A percentile compares a stretch with the other conserved stretches of the same genome.
Conservation (phyloP, 345 rosid genomes). For the Salix udensis region DNA sequence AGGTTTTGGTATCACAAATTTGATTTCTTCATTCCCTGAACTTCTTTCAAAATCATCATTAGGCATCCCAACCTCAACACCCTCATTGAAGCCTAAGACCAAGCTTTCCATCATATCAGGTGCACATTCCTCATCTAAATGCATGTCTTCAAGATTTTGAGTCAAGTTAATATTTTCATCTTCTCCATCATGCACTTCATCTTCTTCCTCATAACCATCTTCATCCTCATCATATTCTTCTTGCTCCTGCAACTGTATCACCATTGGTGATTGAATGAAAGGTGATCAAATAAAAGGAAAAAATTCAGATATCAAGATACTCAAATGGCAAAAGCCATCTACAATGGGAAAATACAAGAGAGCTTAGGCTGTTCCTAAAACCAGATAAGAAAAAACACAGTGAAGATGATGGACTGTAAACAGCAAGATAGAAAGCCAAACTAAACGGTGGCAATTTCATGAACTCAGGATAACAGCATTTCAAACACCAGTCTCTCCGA, state of each 20-base stretch:
- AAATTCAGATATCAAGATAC: background rate
- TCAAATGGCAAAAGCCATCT: background rate
- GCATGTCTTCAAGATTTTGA: constrained; percentile 55
- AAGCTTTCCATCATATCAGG: constrained; percentile 45
- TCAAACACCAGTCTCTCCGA: background rate
- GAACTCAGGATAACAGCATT: background rate
- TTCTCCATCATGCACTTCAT: constrained; percentile 68
- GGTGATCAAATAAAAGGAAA: background rate
- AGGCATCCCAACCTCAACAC: constrained; percentile 77
- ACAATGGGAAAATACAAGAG: background rate
- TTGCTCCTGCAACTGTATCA: constrained; percentile 59
- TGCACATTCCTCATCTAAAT: constrained; percentile 56
- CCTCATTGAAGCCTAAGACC: constrained; percentile 86
- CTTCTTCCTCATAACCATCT: constrained; percentile 81
- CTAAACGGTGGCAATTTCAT: background rate
- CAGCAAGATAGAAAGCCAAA: too few relatives aligned
- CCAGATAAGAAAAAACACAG: background rate
- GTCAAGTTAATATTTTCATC: constrained; percentile 52
- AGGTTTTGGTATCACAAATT: constrained; percentile 37
- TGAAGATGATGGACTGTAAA: background rate
- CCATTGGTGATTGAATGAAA: background rate
- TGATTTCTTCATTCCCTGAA: constrained; percentile 43
- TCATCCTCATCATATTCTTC: constrained; percentile 96
- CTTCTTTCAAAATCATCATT: constrained; percentile 68
- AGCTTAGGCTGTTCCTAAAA: background rate